These are phyloP conservation scores for Nyctanthes arbortristis DNA, from an alignment of 257 asterid species.

Conservation along the genomic window DNA sequence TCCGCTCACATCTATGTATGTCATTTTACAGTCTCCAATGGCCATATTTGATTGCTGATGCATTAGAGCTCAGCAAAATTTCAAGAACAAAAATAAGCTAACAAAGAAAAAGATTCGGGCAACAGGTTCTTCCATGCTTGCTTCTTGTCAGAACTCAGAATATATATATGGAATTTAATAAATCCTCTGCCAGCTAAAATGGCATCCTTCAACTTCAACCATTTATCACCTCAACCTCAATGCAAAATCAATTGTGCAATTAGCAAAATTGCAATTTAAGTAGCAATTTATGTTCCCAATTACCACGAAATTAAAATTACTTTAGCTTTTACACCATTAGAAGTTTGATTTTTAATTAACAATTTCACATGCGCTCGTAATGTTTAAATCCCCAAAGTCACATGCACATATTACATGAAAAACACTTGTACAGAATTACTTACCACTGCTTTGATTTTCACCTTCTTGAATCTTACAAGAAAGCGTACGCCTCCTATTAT, in stretches of 20 bases:
- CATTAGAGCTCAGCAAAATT: background rate
- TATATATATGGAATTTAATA: background rate
- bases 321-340: too few species aligned
- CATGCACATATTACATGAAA: background rate
- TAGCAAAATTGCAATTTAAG: background rate
- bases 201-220: background rate
- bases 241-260: background rate
- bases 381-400: background rate
- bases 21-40: background rate
- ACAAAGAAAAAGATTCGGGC: background rate
- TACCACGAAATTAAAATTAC: background rate
- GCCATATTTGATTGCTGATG: background rate
- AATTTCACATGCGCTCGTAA: background rate
- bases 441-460: slow-evolving; percentile 59
- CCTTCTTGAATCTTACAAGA: slow-evolving; percentile 54
- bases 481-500: slow-evolving; percentile 42
- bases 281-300: background rate
- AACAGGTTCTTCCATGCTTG: background rate
- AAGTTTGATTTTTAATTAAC: too few species aligned
- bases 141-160: background rate
- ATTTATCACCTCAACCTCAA: background rate
- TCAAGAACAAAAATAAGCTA: background rate
- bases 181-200: background rate
- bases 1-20: background rate
- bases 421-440: slow-evolving; percentile 1